A percentile compares a stretch with the other conserved stretches of the same genome.
Evolutionary conservation across 2,329 filamentous ascomycete species (phyloP).

Genomic region (Alternaria consortialis): DNA sequence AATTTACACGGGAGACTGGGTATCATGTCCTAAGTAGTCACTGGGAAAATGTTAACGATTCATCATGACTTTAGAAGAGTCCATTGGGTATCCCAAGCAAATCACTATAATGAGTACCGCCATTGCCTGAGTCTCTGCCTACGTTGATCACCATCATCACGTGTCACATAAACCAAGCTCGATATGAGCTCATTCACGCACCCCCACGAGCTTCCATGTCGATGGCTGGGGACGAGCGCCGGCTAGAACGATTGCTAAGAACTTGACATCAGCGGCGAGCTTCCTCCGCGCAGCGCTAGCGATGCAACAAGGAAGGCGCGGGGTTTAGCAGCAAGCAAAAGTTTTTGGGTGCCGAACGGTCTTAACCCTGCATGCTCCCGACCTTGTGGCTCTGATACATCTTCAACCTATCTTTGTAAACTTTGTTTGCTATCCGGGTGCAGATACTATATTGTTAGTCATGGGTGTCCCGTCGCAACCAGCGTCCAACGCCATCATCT

Average conservation of each 20-base stretch:
- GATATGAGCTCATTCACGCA: not conserved
- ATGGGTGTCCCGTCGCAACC: constrained; percentile 80
- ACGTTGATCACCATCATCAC: not conserved
- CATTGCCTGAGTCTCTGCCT: not conserved
- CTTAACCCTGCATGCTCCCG: constrained; percentile 32
- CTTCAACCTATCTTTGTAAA: constrained; percentile 14
- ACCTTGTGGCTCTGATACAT: constrained; percentile 16
- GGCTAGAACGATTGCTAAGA: constrained; percentile 19
- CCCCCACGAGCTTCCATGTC: constrained; percentile 10
- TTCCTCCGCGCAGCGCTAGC: constrained; percentile 32
- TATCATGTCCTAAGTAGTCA: constrained; percentile 5
- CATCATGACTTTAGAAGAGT: not conserved
- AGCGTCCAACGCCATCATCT: constrained; percentile 86
- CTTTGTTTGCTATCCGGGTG: constrained; percentile 8
- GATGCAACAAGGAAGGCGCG: constrained; percentile 34
- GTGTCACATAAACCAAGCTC: not conserved
- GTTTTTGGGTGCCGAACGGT: constrained; percentile 24
- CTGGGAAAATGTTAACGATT: constrained; percentile 11
- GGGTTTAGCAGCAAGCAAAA: constrained; percentile 32
- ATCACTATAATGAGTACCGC: not conserved
- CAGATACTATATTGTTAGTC: constrained; percentile 6
- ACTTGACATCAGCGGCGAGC: constrained; percentile 33
- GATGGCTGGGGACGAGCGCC: constrained; percentile 4
- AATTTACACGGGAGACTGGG: constrained; percentile 7
- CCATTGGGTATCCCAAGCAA: not conserved